These are phyloP conservation scores for Arthroderma sp. DNA, from an alignment of 2,329 filamentous ascomycete genomes.

Conservation along the genomic window DNA sequence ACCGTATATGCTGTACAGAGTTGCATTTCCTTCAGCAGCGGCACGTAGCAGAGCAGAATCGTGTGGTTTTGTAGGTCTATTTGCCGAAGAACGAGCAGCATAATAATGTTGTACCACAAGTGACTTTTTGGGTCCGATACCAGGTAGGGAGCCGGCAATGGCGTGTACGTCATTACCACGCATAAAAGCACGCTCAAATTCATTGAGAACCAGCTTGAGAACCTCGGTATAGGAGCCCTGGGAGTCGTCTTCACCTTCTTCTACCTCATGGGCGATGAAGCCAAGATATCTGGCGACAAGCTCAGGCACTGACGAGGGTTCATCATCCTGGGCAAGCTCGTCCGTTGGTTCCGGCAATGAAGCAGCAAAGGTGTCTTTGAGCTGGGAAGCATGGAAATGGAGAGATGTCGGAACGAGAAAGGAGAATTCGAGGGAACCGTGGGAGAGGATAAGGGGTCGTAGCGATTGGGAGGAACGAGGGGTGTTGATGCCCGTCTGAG, in stretches of 20 bases:
- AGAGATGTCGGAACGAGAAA: slow-evolving; percentile 90
- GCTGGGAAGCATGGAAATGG: slow-evolving; percentile 89
- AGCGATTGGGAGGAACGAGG: slow-evolving; percentile 87
- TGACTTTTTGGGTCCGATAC: slow-evolving; percentile 86
- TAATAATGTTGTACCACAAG: slow-evolving; percentile 86
- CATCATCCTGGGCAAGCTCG: slow-evolving; percentile 93
- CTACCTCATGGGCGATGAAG: slow-evolving; percentile 75
- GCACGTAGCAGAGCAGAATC: slow-evolving; percentile 87
- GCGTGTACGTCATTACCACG: slow-evolving; percentile 94
- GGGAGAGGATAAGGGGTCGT: slow-evolving; percentile 76
- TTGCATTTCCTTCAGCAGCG: slow-evolving; percentile 67
- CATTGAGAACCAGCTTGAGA: slow-evolving; percentile 79
- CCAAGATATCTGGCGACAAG: slow-evolving; percentile 88
- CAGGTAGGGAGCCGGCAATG: slow-evolving; percentile 68
- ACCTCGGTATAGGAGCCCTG: slow-evolving; percentile 86
- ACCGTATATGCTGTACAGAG: slow-evolving; percentile 87
- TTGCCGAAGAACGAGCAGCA: slow-evolving; percentile 67
- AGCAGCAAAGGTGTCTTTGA: slow-evolving; percentile 79
- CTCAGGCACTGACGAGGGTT: slow-evolving; percentile 91
- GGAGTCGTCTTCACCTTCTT: slow-evolving; percentile 79
- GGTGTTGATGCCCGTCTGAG: slow-evolving; percentile 93
- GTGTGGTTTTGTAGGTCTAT: slow-evolving; percentile 77
- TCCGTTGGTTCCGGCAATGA: slow-evolving; percentile 85
- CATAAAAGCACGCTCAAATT: slow-evolving; percentile 92
- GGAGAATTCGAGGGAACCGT: slow-evolving; percentile 91